Evolutionary conservation across 1,284 basidiomycete species (phyloP), one percentile per base, ranked within the genome.

Genomic region (Irpex lacteus): DNA sequence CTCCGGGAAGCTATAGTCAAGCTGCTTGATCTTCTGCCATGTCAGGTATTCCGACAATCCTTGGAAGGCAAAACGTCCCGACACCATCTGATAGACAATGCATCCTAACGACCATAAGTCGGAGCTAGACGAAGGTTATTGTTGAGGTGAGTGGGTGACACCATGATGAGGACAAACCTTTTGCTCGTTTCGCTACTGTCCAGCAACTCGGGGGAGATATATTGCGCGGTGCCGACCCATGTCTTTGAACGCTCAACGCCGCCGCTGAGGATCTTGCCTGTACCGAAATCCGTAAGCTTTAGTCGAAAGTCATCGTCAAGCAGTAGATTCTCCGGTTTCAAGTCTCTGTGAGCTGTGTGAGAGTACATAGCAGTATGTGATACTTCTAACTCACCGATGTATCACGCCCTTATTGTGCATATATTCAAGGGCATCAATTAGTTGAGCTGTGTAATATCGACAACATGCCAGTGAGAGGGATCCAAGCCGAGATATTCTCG

Each of bases 71-170:
- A 96, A 95, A 63, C 85, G 86, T 49, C 96, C 96, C 65, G 95
- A 92, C 44, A 98, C 91, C 90, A 98, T 96, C 76, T 98, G 97
- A 78, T 92, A 98, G 40, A 99, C 79, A 62, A 98, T 94, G 77
- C 97, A 98, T 1, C 96, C 98, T 15, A 98, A 81, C 15, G 96
- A 94, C 98, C 98, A 99, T n/a, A 98, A 85, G 77, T 99, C 97
- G 57, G 94, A 94, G 64, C 95, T 95, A 73, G 65, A 67, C 65
- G 66, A 64, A 52, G 57, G 60, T 66, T 52, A 38, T 9, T 61
- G 60, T 21, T 62, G 65, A 59, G 18, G 26, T 38, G 6, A 15
- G 40, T 26, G 34, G 44, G 59, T 34, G 34, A 56, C 9, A 18
- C 40, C 54, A 59, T 49, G 40, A 44, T 40, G 60, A 21, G 26